Conservation (phyloP, 768 basidiomycete genomes). For the Leccinellum rugosiceps region DNA sequence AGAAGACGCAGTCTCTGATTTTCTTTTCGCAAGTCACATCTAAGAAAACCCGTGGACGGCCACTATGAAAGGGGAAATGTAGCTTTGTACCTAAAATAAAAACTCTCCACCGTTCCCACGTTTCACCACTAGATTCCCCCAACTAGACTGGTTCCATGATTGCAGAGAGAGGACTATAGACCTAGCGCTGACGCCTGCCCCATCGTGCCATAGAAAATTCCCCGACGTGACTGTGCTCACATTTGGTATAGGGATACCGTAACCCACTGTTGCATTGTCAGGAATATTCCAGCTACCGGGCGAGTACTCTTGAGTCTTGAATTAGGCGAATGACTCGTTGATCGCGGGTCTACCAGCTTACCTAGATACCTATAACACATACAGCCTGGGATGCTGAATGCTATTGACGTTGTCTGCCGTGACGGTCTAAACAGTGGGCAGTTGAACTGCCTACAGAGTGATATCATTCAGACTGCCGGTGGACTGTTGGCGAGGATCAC, state of each 20-base stretch:
- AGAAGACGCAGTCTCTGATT: conserved; percentile 7
- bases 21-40: conserved; percentile 7
- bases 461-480: background rate
- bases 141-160: background rate
- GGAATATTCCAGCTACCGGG: conserved; percentile 15
- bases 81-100: conserved; percentile 13
- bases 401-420: background rate
- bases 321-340: conserved; percentile 9
- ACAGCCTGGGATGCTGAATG: background rate
- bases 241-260: conserved; percentile 8
- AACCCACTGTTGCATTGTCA: conserved; percentile 6
- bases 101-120: conserved; percentile 12
- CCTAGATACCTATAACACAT: background rate
- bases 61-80: conserved; percentile 17
- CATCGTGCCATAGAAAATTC: conserved; percentile 17
- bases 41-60: conserved; percentile 9
- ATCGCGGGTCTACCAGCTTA: background rate
- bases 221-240: conserved; percentile 15
- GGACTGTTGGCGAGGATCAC: background rate
- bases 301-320: conserved; percentile 3
- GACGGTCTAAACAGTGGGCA: background rate
- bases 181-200: background rate
- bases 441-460: background rate
- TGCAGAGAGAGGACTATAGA: conserved; percentile 7
- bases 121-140: conserved; percentile 1